Evolutionary conservation across 2,329 filamentous ascomycete genomes (phyloP), one percentile per base, ranked within the genome.

Genomic region (Stagonosporopsis vannaccii): DNA sequence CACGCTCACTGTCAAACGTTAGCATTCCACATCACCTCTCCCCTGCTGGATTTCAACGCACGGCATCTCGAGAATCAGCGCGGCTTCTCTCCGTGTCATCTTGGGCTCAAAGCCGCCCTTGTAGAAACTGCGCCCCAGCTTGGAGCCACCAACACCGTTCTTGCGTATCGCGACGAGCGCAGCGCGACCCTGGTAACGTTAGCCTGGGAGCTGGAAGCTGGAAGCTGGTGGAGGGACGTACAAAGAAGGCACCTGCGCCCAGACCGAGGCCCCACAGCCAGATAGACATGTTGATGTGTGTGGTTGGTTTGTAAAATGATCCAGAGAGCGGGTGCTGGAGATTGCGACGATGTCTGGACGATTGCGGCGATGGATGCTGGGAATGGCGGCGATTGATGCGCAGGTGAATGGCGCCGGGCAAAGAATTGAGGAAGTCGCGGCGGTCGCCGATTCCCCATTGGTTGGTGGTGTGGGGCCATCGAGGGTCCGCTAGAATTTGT

Each of bases 41-140:
- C 5, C 6, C 4, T 2, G 12, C 15, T 3, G 17, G 11, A n/a
- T 37, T 32, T 15, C 1, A 13, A 79, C 83, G 56, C 86, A 97
- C 94, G 88, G 91, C 59, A 98, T 87, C 63, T 95, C 90, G 44
- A 99, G 81, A 59, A 99, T 97, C 67, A 99, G 80, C 4, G 92
- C 85, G 20, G 95, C 95, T 80, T 99, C 95, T 76, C 90, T 88
- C 76, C 90, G 87, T 76, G 87, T 97, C 94, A 99, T 99, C 78
- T 90, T 90, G 58, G 87, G 83, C 81, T 99, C 95, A 75, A 99
- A 99, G n/a, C 95, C 95, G 66, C 95, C 95, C 79, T 98, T 99
- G 84, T 97, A 98, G 75, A 92, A 99, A 37, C 92, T 88, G 77
- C 93, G 92, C 69, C 95, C 95, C 67, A 97, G 81, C 32, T 90